Conservation (phyloP, 192 early-diverging fungal genomes). For the Funneliformis mosseae region DNA sequence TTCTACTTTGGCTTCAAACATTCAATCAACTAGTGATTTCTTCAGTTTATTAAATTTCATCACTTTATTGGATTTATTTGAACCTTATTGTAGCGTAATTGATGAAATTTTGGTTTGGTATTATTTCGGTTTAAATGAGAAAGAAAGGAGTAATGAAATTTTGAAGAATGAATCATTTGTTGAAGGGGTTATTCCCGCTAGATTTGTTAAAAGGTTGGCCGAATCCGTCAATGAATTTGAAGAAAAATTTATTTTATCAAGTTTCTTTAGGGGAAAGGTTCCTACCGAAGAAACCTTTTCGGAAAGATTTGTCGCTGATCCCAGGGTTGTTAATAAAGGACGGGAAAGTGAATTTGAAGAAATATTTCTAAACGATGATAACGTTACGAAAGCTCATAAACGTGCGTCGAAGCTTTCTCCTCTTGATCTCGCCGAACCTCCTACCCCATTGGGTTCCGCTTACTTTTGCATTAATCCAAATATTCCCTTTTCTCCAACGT, state of each 20-base stretch:
- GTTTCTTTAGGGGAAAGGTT: conserved; percentile 22
- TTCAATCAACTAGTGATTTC: conserved; percentile 16
- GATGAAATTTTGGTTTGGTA: conserved; percentile 31
- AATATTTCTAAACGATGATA: background rate
- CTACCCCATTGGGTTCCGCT: conserved; percentile 23
- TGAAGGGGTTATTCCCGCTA: conserved; percentile 11
- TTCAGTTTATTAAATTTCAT: conserved; percentile 20
- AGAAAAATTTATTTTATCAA: conserved; percentile 15
- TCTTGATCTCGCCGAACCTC: conserved; percentile 26
- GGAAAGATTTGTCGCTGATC: background rate
- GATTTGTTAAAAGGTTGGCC: conserved; percentile 14
- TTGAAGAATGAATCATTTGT: conserved; percentile 9
- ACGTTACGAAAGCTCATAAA: background rate
- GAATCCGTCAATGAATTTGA: conserved; percentile 12
- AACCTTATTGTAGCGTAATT: conserved; percentile 17
- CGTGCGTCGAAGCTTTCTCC: background rate
- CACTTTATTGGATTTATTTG: conserved; percentile 22
- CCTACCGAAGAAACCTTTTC: background rate
- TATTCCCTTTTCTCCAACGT: background rate
- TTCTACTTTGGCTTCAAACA: conserved; percentile 28
- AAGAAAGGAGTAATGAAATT: conserved; percentile 12
- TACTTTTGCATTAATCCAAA: conserved; percentile 1
- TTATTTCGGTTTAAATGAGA: conserved; percentile 16
- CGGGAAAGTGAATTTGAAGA: background rate
- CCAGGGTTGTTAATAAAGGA: background rate